phyloP scores from a whole-genome alignment of 2,329 filamentous ascomycete genomes.

The Apiospora koreana region DNA sequence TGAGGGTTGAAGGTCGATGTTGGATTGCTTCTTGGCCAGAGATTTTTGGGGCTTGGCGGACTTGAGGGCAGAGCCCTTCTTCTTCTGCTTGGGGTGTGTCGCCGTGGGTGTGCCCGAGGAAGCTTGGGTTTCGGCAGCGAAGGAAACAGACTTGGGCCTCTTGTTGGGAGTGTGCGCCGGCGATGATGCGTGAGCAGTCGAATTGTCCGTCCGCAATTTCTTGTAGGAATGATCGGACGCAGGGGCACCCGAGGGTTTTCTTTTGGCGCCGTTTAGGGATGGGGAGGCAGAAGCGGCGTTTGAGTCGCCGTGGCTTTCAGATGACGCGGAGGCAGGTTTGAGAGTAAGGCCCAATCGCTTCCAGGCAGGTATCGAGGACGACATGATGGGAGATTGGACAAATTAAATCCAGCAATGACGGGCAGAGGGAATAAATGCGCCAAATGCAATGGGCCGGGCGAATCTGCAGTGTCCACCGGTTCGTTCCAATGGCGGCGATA shows the following conservation, averaged over 20 bases:
- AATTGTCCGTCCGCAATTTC: conserved; percentile 31
- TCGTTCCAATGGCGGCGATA: conserved; percentile 11
- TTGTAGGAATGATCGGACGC: conserved; percentile 33
- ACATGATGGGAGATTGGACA: conserved; percentile 39
- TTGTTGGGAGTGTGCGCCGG: conserved; percentile 42
- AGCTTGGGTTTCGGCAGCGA: conserved; percentile 29
- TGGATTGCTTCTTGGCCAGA: conserved; percentile 30
- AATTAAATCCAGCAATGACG: not conserved
- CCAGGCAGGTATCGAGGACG: conserved; percentile 55
- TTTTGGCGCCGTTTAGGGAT: conserved; percentile 28
- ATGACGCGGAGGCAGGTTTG: conserved; percentile 40
- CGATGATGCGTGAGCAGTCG: conserved; percentile 24
- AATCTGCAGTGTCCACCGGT: conserved; percentile 9
- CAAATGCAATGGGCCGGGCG: conserved; percentile 7
- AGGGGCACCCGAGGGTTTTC: conserved; percentile 33
- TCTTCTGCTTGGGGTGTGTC: conserved; percentile 32
- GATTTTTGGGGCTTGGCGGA: conserved; percentile 26
- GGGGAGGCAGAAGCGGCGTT: conserved; percentile 17
- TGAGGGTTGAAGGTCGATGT: conserved; percentile 61
- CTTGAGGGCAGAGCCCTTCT: conserved; percentile 39
- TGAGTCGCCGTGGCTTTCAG: conserved; percentile 14
- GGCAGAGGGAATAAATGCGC: not conserved
- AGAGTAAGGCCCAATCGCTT: conserved; percentile 66
- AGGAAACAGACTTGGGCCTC: conserved; percentile 51
- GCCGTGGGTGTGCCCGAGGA: conserved; percentile 15